phyloP scores from a whole-genome alignment of 108 stramenopile genomes.

The Aurantiochytrium sp. region DNA sequence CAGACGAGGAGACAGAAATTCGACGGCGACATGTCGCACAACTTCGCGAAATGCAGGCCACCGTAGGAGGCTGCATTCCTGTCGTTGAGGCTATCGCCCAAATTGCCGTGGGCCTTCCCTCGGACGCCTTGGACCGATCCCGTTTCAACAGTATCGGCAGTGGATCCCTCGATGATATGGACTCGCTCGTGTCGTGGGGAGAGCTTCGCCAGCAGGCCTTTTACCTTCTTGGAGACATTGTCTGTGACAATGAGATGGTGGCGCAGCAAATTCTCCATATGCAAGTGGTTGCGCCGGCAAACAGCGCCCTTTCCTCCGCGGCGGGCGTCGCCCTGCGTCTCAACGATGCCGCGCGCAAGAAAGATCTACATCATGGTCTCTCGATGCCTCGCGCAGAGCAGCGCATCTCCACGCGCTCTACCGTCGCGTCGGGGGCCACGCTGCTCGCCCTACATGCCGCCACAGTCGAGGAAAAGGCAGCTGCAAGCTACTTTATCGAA shows the following conservation, averaged over 20 bases:
- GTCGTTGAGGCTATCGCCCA: neutral
- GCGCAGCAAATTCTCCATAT: neutral
- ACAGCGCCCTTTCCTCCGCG: neutral
- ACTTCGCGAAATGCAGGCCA: neutral
- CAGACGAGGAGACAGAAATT: neutral
- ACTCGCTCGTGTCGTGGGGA: neutral
- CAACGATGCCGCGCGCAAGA: neutral
- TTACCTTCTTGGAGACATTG: neutral
- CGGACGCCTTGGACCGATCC: neutral
- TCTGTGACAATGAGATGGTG: neutral
- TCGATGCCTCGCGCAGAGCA: neutral
- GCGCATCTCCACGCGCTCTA: neutral
- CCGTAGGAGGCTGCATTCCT: neutral
- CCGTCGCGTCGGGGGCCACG: neutral
- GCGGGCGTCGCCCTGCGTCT: neutral
- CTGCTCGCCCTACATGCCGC: neutral
- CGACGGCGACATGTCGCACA: neutral
- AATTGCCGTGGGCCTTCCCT: neutral
- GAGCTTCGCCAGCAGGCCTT: neutral
- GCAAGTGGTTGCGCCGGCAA: neutral
- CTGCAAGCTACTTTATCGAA: neutral
- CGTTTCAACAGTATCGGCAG: neutral
- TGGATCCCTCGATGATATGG: neutral
- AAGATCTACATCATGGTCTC: neutral
- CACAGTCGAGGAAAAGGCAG: neutral